Conservation (phyloP, 2,329 filamentous ascomycete genomes). For the Xenosphaeropsis pyriputrescens region DNA sequence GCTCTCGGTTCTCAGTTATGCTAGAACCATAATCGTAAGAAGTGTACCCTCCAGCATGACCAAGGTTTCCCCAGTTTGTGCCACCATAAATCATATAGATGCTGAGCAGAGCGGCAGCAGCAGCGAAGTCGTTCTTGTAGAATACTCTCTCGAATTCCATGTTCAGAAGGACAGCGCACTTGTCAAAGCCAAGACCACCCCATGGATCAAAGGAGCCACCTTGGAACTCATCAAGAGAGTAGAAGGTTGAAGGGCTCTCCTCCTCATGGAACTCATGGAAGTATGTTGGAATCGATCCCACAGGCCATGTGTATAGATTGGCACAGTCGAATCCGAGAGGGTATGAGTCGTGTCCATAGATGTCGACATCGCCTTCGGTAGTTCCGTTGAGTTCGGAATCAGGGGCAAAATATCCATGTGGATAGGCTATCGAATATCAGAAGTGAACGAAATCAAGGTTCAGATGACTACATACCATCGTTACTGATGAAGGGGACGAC, state of each 20-base stretch:
- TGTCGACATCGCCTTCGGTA: slow-evolving; percentile 15
- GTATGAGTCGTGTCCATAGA: slow-evolving; percentile 25
- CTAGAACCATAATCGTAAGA: slow-evolving; percentile 41
- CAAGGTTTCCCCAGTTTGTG: slow-evolving; percentile 73
- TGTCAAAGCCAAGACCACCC: slow-evolving; percentile 55
- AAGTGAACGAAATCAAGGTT: too few relatives aligned
- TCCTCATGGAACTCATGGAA: slow-evolving; percentile 37
- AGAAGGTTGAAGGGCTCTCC: slow-evolving; percentile 51
- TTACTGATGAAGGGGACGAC: slow-evolving; percentile 65
- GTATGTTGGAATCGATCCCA: slow-evolving; percentile 36
- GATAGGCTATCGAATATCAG: too few relatives aligned
- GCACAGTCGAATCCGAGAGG: slow-evolving; percentile 30
- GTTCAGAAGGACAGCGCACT: slow-evolving; percentile 51
- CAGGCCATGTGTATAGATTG: slow-evolving; percentile 39
- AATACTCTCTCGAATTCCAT: slow-evolving; percentile 67
- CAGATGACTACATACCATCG: slow-evolving; percentile 30
- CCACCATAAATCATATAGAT: slow-evolving; percentile 67
- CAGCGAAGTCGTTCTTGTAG: slow-evolving; percentile 60
- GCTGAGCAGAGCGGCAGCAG: slow-evolving; percentile 53
- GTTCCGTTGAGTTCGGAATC: slow-evolving; percentile 12
- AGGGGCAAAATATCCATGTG: slow-evolving; percentile 14
- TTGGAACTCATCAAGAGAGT: slow-evolving; percentile 48
- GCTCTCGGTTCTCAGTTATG: slow-evolving; percentile 54
- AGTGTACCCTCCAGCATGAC: slow-evolving; percentile 50
- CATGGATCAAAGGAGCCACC: slow-evolving; percentile 61